Base-by-base conservation (phyloP, 169 alveolate species). In the Cyclospora cayetanensis region DNA sequence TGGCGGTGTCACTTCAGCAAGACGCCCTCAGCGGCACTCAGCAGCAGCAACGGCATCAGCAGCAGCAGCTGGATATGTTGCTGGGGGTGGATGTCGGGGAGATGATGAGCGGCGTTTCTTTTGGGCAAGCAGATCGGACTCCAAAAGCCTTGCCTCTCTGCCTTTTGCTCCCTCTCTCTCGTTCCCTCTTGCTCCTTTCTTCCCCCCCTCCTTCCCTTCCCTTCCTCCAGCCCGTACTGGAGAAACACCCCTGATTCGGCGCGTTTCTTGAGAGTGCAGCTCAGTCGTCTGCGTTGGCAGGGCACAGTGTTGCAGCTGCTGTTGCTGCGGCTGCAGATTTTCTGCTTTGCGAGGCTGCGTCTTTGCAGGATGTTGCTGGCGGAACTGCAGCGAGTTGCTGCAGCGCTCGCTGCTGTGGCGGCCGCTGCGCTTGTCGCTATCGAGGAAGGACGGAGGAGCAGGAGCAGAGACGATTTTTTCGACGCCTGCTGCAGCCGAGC, bases 1-100 rank as follows among this genome's bases (percentile, higher is more conserved):
- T 74, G 65, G 85, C 85, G 5, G 85, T 74, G 65, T 74, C 85
- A 29, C 60, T 74, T 55, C 85, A 74, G 85, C 65, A 74, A 35
- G 85, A 74, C 41, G 85, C 85, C 53, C 55, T 74, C 31, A 42
- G 60, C 37, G 85, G 65, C 25, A 55, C 85, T n/a, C 85, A 74
- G 85, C 85, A 42, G 39, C 85, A 74, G 39, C 60, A 74, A 15
- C 85, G 63, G 65, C 82, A 63, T 35, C 25, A 63, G 76, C 34
- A 41, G 52, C 85, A 74, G 85, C 85, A 74, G 85, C 55, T 37
- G 60, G 65, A 74, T 39, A 63, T 41, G 7, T 9, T 7, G 85
- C 60, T 41, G 18, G 85, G 27, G 0, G 42, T 12, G 27, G 37
- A 42, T 63, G 22, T 18, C 65, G 63, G 60, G 15, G 15, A 11